Evolutionary conservation across 2,329 filamentous ascomycete genomes (phyloP).

Genomic region (Periglandula ipomoeae): DNA sequence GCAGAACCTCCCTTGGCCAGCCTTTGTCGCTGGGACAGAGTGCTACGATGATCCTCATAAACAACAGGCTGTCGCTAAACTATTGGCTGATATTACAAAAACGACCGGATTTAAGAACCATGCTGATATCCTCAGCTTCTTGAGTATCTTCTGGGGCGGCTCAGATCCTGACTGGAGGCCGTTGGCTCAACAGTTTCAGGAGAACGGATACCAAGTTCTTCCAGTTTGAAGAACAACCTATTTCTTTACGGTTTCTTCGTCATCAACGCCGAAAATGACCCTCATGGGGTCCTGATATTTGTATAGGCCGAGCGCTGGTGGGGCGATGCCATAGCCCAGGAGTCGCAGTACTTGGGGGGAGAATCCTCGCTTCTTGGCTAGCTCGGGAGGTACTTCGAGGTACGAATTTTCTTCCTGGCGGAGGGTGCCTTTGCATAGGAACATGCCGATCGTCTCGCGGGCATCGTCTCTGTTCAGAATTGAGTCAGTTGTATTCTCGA

Average conservation of each 20-base stretch:
- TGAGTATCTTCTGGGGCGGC: conserved; percentile 18
- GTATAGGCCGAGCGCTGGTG: conserved; percentile 25
- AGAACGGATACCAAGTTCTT: conserved; percentile 15
- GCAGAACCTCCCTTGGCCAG: conserved; percentile 21
- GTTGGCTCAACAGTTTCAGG: conserved; percentile 15
- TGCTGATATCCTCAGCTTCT: conserved; percentile 14
- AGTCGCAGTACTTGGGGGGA: too few relatives aligned
- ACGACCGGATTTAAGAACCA: conserved; percentile 17
- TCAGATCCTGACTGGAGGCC: conserved; percentile 17
- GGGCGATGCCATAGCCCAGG: conserved; percentile 24
- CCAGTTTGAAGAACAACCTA: conserved; percentile 10
- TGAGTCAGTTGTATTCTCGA: background rate
- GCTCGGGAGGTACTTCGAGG: conserved; percentile 19
- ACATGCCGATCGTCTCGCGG: conserved; percentile 23
- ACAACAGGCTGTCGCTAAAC: conserved; percentile 11
- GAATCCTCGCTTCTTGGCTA: too few relatives aligned
- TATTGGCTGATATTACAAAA: conserved; percentile 11
- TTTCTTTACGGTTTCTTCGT: conserved; percentile 21
- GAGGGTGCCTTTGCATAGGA: conserved; percentile 24
- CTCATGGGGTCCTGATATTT: conserved; percentile 29
- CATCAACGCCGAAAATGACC: conserved; percentile 25
- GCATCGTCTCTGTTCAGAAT: conserved; percentile 14
- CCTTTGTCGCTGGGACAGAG: conserved; percentile 20
- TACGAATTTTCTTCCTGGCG: conserved; percentile 27
- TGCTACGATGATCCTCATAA: conserved; percentile 14